Evolutionary conservation across 495 filamentous ascomycete species (phyloP), one percentile per base, ranked within the genome.

Genomic region (Poronia punctata): DNA sequence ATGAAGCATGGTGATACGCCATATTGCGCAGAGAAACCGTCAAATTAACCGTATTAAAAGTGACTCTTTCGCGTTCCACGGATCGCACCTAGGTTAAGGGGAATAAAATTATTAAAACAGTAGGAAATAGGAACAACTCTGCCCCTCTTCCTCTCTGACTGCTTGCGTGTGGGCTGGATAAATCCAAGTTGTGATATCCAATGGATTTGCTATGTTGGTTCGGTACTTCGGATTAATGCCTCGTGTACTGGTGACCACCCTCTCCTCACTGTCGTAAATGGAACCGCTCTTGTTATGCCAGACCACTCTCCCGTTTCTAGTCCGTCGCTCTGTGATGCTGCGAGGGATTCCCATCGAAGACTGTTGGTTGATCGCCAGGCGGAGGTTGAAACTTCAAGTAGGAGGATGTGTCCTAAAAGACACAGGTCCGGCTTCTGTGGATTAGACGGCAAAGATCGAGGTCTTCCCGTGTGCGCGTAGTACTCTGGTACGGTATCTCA

Each of bases 1-100:
- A 46, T 34, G 39, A 16, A 36, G 52, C 19, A 40, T 53, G 51
- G 29, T 59, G 55, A 23, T 53, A 59, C 18, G 55, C 55, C 55
- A 59, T 59, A 26, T 7, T 38, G 42, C 20, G 24, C 26, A 33
- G 15, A 17, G 7, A 10, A 20, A 34, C 14, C 8, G 22, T 20
- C 45, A 46, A 44, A 31, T 17, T 21, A 25, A 22, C 43, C 57
- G 53, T 46, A 50, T 36, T 14, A n/a, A n/a, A n/a, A n/a, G n/a
- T n/a, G n/a, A n/a, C n/a, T n/a, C n/a, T n/a, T n/a, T n/a, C n/a
- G n/a, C n/a, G n/a, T n/a, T n/a, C n/a, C n/a, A n/a, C n/a, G n/a
- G n/a, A n/a, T n/a, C n/a, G n/a, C n/a, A n/a, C n/a, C n/a, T n/a
- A n/a, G n/a, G n/a, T n/a, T n/a, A n/a, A n/a, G n/a, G n/a, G n/a